phyloP scores from a whole-genome alignment of 768 basidiomycete genomes.

The Mycena polygramma region DNA sequence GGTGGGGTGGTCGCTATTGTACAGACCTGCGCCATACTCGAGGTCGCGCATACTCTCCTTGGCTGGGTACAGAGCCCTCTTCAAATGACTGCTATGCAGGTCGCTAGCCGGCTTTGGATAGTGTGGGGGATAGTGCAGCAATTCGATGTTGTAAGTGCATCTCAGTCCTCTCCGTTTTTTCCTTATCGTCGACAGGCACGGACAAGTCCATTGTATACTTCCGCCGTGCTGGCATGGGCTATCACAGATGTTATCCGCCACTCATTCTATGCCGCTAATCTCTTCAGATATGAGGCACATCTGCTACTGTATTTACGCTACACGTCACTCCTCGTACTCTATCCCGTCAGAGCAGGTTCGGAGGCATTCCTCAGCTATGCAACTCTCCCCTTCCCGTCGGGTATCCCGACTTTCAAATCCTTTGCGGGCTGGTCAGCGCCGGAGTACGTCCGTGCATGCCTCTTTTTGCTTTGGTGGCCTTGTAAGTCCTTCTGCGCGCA shows the following conservation, averaged over 20 bases:
- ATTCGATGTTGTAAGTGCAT: conserved; percentile 67
- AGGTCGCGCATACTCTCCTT: conserved; percentile 83
- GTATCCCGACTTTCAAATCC: conserved; percentile 57
- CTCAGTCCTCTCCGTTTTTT: not conserved
- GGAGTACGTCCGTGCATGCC: conserved; percentile 67
- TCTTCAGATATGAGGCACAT: conserved; percentile 67
- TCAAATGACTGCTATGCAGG: conserved; percentile 82
- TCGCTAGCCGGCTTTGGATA: conserved; percentile 82
- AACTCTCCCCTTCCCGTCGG: conserved; percentile 71
- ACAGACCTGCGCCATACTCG: conserved; percentile 77
- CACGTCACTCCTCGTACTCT: conserved; percentile 92
- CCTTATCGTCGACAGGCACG: conserved; percentile 61
- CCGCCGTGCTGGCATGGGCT: conserved; percentile 95
- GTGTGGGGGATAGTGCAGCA: conserved; percentile 87
- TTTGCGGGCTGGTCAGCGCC: conserved; percentile 65
- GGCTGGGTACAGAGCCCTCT: conserved; percentile 86
- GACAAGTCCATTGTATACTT: conserved; percentile 83
- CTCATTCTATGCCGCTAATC: conserved; percentile 81
- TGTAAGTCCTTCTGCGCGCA: conserved; percentile 69
- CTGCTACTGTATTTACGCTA: conserved; percentile 83
- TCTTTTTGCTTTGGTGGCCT: conserved; percentile 92
- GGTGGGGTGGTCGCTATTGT: conserved; percentile 76
- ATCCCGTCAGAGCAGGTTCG: conserved; percentile 91
- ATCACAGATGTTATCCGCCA: conserved; percentile 94
- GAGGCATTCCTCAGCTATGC: conserved; percentile 89